Evolutionary conservation across 352 stramenopile genomes (phyloP).

Genomic region (Ophiocytium majus): DNA sequence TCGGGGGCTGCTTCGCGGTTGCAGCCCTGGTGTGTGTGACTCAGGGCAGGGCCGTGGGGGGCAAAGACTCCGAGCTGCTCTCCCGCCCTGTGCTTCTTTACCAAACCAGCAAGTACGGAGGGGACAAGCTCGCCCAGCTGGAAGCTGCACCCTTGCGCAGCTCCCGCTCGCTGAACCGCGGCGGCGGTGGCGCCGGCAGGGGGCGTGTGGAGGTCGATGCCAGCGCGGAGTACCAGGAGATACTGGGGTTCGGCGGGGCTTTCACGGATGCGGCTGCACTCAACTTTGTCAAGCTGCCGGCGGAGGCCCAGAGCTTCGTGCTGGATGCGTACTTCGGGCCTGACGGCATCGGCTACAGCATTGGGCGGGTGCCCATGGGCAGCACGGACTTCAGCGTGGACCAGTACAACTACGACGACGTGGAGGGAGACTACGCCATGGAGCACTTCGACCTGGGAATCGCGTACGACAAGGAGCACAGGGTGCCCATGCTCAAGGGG

Average conservation of each 20-base stretch:
- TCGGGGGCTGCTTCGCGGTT: not conserved
- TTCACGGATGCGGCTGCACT: slow-evolving; percentile 84
- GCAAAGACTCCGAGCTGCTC: too few relatives aligned
- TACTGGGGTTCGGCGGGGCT: slow-evolving; percentile 81
- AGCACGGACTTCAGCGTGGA: slow-evolving; percentile 77
- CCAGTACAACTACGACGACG: slow-evolving; percentile 81
- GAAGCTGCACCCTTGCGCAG: not conserved
- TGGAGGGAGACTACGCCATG: slow-evolving; percentile 68
- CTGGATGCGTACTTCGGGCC: slow-evolving; percentile 79
- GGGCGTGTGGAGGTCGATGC: slow-evolving; percentile 40
- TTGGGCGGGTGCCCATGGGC: slow-evolving; percentile 82
- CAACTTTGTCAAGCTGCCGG: slow-evolving; percentile 75
- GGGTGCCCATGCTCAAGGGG: slow-evolving; percentile 64
- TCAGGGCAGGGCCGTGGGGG: not conserved
- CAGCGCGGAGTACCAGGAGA: slow-evolving; percentile 61
- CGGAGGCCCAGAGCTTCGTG: slow-evolving; percentile 67
- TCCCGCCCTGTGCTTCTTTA: slow-evolving; percentile 28
- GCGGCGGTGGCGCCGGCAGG: not conserved
- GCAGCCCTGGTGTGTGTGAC: not conserved
- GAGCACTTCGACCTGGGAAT: slow-evolving; percentile 73
- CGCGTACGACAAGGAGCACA: slow-evolving; percentile 65
- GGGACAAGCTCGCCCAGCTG: slow-evolving; percentile 32
- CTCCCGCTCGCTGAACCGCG: not conserved
- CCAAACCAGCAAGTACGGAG: slow-evolving; percentile 37
- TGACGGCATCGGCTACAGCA: slow-evolving; percentile 74